Base-by-base conservation (phyloP, 2,329 filamentous ascomycete species). In the Epichloe aotearoae region DNA sequence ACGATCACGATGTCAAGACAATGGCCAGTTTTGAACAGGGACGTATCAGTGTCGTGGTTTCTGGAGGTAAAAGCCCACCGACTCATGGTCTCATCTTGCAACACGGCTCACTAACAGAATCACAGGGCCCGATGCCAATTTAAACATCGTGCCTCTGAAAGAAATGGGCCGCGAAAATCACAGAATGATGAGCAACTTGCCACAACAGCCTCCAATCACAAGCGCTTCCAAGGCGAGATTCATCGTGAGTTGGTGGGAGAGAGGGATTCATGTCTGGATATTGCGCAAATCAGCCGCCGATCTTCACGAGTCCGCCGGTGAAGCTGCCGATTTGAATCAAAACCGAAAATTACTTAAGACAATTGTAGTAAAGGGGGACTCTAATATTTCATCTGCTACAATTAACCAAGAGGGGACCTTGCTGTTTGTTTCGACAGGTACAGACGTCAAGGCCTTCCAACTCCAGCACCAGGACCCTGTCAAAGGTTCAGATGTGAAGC, bases 1-100 rank as follows among this genome's bases (percentile, higher is more conserved):
- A 98, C 63, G 81, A 84, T 44, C 90, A 97, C 66, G 93, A 98
- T 69, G 89, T 97, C 60, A 97, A 97, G 71, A 80, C 88, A 1
- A 87, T 97, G 80, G 86, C 89, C 36, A 83, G 87, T 0, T 97
- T 91, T 56, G 93, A 98, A 66, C 84, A 84, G 49, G 82, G 79
- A 47, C 81, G 81, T 47, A 79, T 95, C 62, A 97, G 88, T 61
- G 82, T 97, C 50, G 75, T 95, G 11, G 86, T 95, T 15, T 94
- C 91, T 55, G 93, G 93, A 78, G 93, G 89, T 87, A 73, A 67
- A 75, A 64, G 53, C n/a, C 6, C 20, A 19, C 17, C 15, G 30
- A 23, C 26, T 39, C 19, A 38, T 26, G 45, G 33, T 11, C 1
- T 14, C 23, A 34, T 37, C 12, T 26, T 38, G 7, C 36, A n/a